Evolutionary conservation across 495 filamentous ascomycete species (phyloP).

Genomic region (Recurvomyces mirabilis): DNA sequence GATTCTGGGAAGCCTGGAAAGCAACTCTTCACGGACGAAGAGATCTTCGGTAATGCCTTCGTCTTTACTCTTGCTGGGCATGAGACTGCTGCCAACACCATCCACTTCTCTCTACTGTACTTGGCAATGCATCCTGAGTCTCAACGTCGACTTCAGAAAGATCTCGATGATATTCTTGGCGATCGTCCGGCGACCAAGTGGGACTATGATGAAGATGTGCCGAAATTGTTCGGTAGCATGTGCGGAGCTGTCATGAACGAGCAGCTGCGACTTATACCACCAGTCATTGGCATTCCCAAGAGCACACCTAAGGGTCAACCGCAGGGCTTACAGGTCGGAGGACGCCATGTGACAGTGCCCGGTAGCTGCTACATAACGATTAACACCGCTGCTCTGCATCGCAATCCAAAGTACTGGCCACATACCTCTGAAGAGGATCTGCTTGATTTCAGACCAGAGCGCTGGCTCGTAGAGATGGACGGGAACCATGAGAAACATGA

Average conservation of each 20-base stretch:
- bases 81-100: conserved; percentile 57
- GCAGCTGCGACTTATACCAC: conserved; percentile 51
- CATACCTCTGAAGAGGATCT: conserved; percentile 32
- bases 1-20: conserved; percentile 23
- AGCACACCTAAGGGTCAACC: conserved; percentile 34
- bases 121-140: conserved; percentile 47
- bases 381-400: conserved; percentile 37
- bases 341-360: conserved; percentile 41
- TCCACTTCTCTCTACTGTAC: conserved; percentile 50
- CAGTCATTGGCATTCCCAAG: conserved; percentile 53
- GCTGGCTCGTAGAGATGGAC: conserved; percentile 43
- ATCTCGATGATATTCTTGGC: conserved; percentile 47
- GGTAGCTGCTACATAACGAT: conserved; percentile 37
- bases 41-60: conserved; percentile 62
- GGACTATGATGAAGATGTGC: conserved; percentile 51
- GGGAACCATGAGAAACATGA: conserved; percentile 27
- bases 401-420: conserved; percentile 50
- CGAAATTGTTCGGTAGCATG: conserved; percentile 46
- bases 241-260: conserved; percentile 59
- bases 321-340: conserved; percentile 43
- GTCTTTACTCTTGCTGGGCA: conserved; percentile 63
- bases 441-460: conserved; percentile 41
- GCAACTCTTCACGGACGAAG: conserved; percentile 39
- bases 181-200: conserved; percentile 41
- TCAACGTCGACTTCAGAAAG: conserved; percentile 49